Evolutionary conservation across 306 rosid genomes (phyloP), one percentile per base, ranked within the genome.

Genomic region (Rubus parviflorus): DNA sequence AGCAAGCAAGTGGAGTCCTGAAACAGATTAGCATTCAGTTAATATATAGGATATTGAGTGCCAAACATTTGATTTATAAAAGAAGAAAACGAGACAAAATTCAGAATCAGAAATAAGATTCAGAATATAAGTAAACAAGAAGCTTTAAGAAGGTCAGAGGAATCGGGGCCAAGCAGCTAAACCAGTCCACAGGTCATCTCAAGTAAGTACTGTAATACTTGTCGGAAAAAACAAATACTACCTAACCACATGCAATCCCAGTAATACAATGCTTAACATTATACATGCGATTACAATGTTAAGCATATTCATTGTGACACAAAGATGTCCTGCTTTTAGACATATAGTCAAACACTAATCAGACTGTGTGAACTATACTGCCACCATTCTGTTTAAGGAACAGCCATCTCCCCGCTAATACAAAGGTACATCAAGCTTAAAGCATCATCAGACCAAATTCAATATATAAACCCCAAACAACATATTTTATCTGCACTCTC

Each of bases 1-100:
- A 76, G 51, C 47, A 70, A 75, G 82, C 72, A 68, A 64, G 57
- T 53, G 58, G 23, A 70, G 77, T 69, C 87, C 89, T 81, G 57
- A 45, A 82, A 73, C 66, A 76, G 62, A 56, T 40, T 13, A 13
- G 38, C 22, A 72, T 25, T 35, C 15, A 12, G 17, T 40, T n/a
- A 56, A 17, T 41, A 19, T 22, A 58, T 38, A 53, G 35, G 17
- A 40, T 6, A 8, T 40, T 6, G 20, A n/a, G 30, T 5, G 37
- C 48, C 15, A 3, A 2, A n/a, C 25, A 16, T 40, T 57, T 57
- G 22, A 54, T 54, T 35, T 14, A 54, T 16, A 64, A 40, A 41
- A 42, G 43, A 57, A 43, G 11, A 41, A 73, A 60, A 22, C 13
- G 45, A 3, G 30, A 58, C 12, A 6, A 73, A 20, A 73, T 58